phyloP scores from a whole-genome alignment of 2,329 filamentous ascomycete species.

The Endothia cerciana region DNA sequence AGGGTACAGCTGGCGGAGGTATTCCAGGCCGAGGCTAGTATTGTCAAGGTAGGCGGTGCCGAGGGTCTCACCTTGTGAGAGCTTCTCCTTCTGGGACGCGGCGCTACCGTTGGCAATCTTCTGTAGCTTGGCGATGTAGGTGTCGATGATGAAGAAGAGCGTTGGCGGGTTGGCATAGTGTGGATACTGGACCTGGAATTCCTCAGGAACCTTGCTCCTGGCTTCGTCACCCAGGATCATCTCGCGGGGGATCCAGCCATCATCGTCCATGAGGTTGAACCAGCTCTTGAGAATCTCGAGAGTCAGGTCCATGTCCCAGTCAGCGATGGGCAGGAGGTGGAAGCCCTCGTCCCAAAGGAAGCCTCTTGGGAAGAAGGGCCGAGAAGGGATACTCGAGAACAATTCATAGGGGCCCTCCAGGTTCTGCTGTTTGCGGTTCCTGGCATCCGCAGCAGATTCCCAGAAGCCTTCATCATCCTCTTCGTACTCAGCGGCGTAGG shows the following conservation, averaged over 20 bases:
- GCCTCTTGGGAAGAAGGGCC: conserved; percentile 93
- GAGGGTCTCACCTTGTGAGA: conserved; percentile 49
- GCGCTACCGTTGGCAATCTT: conserved; percentile 52
- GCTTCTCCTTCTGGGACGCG: conserved; percentile 46
- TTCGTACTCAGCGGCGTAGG: conserved; percentile 89
- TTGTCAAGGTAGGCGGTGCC: conserved; percentile 70
- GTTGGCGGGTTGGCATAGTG: conserved; percentile 98
- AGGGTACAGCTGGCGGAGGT: conserved; percentile 79
- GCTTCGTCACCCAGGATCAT: conserved; percentile 93
- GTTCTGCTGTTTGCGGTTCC: conserved; percentile 67
- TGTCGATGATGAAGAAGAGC: conserved; percentile 85
- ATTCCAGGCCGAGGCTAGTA: conserved; percentile 68
- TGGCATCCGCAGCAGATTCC: conserved; percentile 84
- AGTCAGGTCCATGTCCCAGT: conserved; percentile 91
- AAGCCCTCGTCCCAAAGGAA: conserved; percentile 99
- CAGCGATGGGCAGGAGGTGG: conserved; percentile 85
- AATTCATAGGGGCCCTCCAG: conserved; percentile 84
- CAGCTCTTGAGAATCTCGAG: conserved; percentile 90
- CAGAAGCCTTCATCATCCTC: conserved; percentile 96
- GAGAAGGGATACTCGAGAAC: conserved; percentile 87
- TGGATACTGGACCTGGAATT: conserved; percentile 95
- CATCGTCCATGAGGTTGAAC: conserved; percentile 94
- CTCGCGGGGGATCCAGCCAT: conserved; percentile 96
- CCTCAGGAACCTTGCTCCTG: conserved; percentile 87
- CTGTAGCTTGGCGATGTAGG: conserved; percentile 79